Evolutionary conservation across 306 rosid species (phyloP), one percentile per base, ranked within the genome.

Genomic region (Gastrolobium bilobum): DNA sequence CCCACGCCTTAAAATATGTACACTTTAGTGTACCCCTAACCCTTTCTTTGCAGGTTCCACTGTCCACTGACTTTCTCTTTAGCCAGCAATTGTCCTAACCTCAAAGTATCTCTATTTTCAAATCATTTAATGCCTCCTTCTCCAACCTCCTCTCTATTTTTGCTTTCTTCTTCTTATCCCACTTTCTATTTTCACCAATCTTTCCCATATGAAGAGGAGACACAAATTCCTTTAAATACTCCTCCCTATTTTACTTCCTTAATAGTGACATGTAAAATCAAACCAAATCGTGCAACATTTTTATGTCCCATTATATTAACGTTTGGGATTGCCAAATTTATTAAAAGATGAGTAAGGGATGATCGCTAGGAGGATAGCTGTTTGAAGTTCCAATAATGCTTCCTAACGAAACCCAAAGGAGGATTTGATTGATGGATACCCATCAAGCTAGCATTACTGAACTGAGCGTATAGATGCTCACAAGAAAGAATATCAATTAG

Each of bases 381-480:
- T 39, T 77, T 48, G 71, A 69, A 60, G 50, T 51, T 60, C 71
- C 56, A 84, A 79, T 73, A 62, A 43, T 68, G 35, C 37, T 62
- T 56, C 4, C 34, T 31, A 60, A 54, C 72, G 35, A 40, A 44
- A 68, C 29, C 38, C 59, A 35, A 26, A 11, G 43, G 38, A 13
- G 42, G 78, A 31, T 59, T 70, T 72, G 70, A 69, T 78, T 90
- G 90, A 84, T 86, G 9, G 79, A 70, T 85, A 84, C 85, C 38
- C 56, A 40, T 86, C 84, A 46, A 37, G 58, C 60, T 70, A 52
- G 81, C 68, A 59, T 34, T 35, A 64, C 61, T 64, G 68, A 52
- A 4, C 52, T 50, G 15, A 59, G 62, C 57, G 60, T 15, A 4
- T 69, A 69, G 67, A 42, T 20, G 46, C 30, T 54, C 81, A 20